Evolutionary conservation across 768 basidiomycete genomes (phyloP).

Genomic region (Termitomyces eurrhizus): DNA sequence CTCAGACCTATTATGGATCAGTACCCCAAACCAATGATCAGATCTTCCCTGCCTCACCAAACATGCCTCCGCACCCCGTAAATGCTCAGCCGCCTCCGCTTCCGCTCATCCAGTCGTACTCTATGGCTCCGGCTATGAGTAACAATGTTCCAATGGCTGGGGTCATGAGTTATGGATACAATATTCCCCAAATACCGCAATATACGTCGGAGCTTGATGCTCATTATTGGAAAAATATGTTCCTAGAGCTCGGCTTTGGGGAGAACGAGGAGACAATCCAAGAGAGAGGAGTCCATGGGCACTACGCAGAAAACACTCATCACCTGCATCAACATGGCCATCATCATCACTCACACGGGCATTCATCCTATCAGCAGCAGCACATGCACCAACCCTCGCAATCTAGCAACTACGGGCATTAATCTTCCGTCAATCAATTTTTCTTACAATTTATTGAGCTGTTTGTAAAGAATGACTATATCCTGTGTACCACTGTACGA

Average conservation of each 20-base stretch:
- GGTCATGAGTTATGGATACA: conserved; percentile 26
- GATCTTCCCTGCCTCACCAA: conserved; percentile 36
- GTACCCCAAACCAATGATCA: not conserved
- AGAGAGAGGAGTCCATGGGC: conserved; percentile 18
- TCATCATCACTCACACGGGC: conserved; percentile 24
- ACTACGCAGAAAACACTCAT: conserved; percentile 23
- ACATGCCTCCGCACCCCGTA: conserved; percentile 21
- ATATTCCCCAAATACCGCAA: conserved; percentile 33
- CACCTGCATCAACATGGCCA: conserved; percentile 16
- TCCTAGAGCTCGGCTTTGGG: conserved; percentile 68
- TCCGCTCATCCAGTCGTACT: conserved; percentile 2
- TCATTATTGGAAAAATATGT: conserved; percentile 73
- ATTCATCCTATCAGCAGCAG: conserved; percentile 26
- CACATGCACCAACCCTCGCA: conserved; percentile 25
- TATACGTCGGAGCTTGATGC: conserved; percentile 58
- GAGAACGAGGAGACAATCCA: conserved; percentile 34
- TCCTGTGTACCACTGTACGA: conserved; percentile 4
- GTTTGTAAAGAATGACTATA: conserved; percentile 1
- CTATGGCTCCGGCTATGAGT: not conserved
- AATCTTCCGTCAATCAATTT: conserved; percentile 13
- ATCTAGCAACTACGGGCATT: conserved; percentile 26
- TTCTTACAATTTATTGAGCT: conserved; percentile 2
- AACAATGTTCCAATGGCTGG: conserved; percentile 11
- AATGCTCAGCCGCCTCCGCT: conserved; percentile 24
- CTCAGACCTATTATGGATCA: conserved; percentile 26